Conservation (phyloP, 129 eudicot species). For the Artemisia annua region DNA sequence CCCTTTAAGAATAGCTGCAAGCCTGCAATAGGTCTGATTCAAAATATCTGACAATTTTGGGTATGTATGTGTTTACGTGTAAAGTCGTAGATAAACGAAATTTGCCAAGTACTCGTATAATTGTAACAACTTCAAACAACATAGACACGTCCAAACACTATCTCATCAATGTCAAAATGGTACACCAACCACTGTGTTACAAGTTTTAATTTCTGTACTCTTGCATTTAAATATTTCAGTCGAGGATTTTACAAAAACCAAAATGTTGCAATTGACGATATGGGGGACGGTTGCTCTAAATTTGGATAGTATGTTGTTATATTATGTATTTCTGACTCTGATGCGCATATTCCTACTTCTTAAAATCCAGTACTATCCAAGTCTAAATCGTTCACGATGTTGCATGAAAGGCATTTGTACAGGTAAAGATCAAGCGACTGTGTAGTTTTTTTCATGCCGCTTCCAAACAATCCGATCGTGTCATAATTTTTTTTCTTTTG, state of each 20-base stretch:
- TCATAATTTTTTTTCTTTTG: not conserved
- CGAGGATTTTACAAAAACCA: not conserved
- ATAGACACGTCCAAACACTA: no score
- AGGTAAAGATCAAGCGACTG: slow-evolving; percentile 30
- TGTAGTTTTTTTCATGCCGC: not conserved
- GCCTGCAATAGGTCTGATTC: no score
- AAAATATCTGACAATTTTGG: no score
- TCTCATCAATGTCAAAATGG: no score
- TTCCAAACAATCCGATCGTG: not conserved
- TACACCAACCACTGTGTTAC: no score
- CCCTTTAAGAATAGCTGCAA: not conserved
- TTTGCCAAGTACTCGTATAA: no score
- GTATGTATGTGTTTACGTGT: no score
- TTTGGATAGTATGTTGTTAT: not conserved
- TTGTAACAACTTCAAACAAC: no score
- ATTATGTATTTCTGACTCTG: slow-evolving; percentile 7
- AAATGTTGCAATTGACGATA: not conserved
- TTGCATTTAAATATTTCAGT: not conserved
- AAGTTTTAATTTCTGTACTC: slow-evolving; percentile 1
- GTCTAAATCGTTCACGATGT: slow-evolving; percentile 77
- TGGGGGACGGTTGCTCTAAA: not conserved
- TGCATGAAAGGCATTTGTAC: slow-evolving; percentile 84
- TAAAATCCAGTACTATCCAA: slow-evolving; percentile 64
- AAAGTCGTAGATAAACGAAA: no score
- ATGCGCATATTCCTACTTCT: not conserved